These are phyloP conservation scores for Magnolia sinica DNA, from an alignment of 164 flowering plant genomes.

Conservation along the genomic window DNA sequence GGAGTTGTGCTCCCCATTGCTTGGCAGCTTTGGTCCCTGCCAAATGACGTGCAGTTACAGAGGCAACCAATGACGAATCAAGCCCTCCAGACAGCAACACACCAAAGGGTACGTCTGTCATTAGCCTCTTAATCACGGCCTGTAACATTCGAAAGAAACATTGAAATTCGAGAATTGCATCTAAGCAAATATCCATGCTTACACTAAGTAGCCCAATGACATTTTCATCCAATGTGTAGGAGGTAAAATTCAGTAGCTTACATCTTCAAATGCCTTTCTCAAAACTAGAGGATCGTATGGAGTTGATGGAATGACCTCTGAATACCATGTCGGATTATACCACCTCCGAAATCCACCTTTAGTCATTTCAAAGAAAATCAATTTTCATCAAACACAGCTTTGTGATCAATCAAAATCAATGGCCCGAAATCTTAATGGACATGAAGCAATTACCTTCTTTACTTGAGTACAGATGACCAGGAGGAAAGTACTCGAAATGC, in stretches of 20 bases:
- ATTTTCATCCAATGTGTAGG: not conserved
- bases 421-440: not conserved
- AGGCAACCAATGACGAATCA: slow-evolving; percentile 85
- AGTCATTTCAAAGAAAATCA: not conserved
- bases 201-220: not conserved
- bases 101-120: slow-evolving; percentile 98
- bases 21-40: slow-evolving; percentile 80
- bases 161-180: not conserved
- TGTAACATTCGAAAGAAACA: slow-evolving; percentile 18
- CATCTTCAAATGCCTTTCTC: slow-evolving; percentile 77
- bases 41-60: slow-evolving; percentile 76
- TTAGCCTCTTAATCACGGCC: slow-evolving; percentile 90
- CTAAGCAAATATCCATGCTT: not conserved
- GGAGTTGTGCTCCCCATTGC: slow-evolving; percentile 91
- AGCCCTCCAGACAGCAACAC: slow-evolving; percentile 89
- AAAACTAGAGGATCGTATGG: slow-evolving; percentile 85
- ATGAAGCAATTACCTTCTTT: slow-evolving; percentile 31
- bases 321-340: slow-evolving; percentile 88
- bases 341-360: slow-evolving; percentile 57
- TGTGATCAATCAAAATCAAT: not conserved
- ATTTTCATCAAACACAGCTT: not conserved
- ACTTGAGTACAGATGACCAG: slow-evolving; percentile 93
- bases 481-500: slow-evolving; percentile 81
- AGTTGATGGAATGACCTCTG: slow-evolving; percentile 69
- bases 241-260: slow-evolving; percentile 19